These are phyloP conservation scores for Heterobasidion occidentale DNA, from an alignment of 1,284 basidiomycete species.

Conservation along the genomic window DNA sequence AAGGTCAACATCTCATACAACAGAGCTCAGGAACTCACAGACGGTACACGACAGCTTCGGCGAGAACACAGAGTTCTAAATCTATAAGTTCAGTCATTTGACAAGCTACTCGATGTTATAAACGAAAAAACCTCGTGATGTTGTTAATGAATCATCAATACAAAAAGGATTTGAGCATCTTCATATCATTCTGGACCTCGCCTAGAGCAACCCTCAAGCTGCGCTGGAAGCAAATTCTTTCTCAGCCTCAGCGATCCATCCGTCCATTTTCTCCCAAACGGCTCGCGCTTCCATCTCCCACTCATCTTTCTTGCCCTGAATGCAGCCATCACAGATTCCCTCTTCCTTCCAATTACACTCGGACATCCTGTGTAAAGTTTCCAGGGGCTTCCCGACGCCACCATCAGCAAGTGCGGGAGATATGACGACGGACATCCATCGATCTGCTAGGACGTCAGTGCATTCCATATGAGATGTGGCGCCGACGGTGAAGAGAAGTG, in stretches of 20 bases:
- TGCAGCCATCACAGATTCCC: slow-evolving; percentile 53
- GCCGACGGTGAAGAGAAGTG: slow-evolving; percentile 62
- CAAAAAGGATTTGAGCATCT: too few species aligned
- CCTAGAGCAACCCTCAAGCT: background rate
- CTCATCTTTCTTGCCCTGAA: slow-evolving; percentile 49
- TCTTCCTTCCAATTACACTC: slow-evolving; percentile 45
- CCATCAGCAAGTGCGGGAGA: slow-evolving; percentile 48
- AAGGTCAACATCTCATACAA: too few species aligned
- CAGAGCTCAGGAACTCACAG: too few species aligned
- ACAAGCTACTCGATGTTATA: too few species aligned
- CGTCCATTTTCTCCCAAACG: slow-evolving; percentile 35
- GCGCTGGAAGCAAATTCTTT: background rate
- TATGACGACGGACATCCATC: slow-evolving; percentile 62
- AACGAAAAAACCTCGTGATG: too few species aligned
- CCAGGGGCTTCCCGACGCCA: slow-evolving; percentile 58
- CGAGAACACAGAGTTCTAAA: too few species aligned
- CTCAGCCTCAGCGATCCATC: slow-evolving; percentile 34
- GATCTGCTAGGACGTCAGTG: slow-evolving; percentile 59
- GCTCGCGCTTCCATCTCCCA: slow-evolving; percentile 43
- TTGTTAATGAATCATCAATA: too few species aligned
- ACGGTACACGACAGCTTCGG: too few species aligned
- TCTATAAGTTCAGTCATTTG: too few species aligned
- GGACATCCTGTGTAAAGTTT: slow-evolving; percentile 54
- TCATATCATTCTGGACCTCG: too few species aligned
- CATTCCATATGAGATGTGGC: slow-evolving; percentile 63